Evolutionary conservation across 164 flowering plant genomes (phyloP), one percentile per base, ranked within the genome.

Genomic region (Sextonia rubra): DNA sequence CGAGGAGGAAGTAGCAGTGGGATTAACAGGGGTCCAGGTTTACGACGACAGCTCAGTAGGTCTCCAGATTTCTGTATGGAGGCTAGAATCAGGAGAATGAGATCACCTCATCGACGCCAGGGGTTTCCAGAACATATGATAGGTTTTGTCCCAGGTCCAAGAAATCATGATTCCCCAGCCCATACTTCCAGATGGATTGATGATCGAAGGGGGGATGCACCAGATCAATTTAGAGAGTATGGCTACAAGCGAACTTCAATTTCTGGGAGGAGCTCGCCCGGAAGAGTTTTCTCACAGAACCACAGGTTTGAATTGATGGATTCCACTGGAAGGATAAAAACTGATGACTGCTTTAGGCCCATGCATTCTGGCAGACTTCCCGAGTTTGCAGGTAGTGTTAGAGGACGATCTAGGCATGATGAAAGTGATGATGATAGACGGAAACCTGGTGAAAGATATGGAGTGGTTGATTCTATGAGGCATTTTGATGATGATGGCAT

Each of bases 1-100:
- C 78, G 80, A 71, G 78, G 84, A 47, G 73, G 85, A 48, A 78
- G 64, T 61, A 71, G 74, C 25, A 60, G 75, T 64, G 76, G 69
- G 18, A 25, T 25, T 25, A 68, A 66, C 62, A 72, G 75, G 3
- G 71, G 69, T 47, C 75, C 71, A 1, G 64, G 71, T 69, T 66
- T 71, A 1, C 58, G 44, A 37, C 44, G 77, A 74, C 70, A 73
- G 3, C 81, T 44, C 47, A 84, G 86, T 72, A 79, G 84, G 66
- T 83, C 85, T 69, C 79, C 86, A n/a, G 79, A 81, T 71, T 80
- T 87, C 74, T 80, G 85, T 71, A 63, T 83, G 15, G 81, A 76
- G 14, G 78, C 71, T 9, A 80, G 82, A 77, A 69, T 70, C 74
- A 77, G 73, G 30, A 77, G 82, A 58, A 47, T 68, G 27, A 82